A percentile compares a stretch with the other conserved stretches of the same genome.
These are phyloP conservation scores for Solanum dulcamara DNA, from an alignment of 257 asterid species.

Conservation along the genomic window DNA sequence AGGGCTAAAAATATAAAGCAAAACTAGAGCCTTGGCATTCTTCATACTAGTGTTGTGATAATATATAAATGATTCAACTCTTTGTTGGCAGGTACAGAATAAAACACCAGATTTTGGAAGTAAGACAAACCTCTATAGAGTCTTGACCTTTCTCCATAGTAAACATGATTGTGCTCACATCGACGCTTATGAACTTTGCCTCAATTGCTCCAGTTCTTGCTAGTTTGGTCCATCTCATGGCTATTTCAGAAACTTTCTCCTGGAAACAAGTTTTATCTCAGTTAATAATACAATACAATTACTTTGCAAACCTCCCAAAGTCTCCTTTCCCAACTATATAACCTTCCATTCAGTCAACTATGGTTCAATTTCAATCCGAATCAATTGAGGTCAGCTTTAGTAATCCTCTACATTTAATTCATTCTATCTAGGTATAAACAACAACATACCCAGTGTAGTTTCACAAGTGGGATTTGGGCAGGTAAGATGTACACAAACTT, in stretches of 20 bases:
- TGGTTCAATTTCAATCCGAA: background rate
- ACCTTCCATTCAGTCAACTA: background rate
- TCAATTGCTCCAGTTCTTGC: slow-evolving; percentile 83
- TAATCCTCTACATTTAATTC: background rate
- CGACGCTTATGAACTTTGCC: slow-evolving; percentile 61
- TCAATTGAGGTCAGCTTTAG: background rate
- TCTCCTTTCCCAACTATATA: background rate
- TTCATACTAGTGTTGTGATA: background rate
- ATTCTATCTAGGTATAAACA: background rate
- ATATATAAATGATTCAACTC: background rate
- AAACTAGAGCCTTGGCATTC: background rate
- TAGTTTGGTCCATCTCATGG: slow-evolving; percentile 73
- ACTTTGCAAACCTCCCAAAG: background rate
- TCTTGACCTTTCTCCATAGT: slow-evolving; percentile 87
- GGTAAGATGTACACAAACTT: too few relatives aligned
- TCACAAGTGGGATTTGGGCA: too few relatives aligned
- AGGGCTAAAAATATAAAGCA: background rate
- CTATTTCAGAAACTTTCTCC: slow-evolving; percentile 65
- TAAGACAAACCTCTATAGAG: slow-evolving; percentile 41
- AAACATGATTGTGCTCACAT: slow-evolving; percentile 76
- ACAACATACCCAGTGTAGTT: too few relatives aligned
- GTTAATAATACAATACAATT: background rate
- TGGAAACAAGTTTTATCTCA: slow-evolving; percentile 3
- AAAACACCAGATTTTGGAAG: background rate
- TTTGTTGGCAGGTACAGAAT: background rate